Evolutionary conservation across 176 grass and related monocot genomes (phyloP).

Genomic region (Melocanna baccifera): DNA sequence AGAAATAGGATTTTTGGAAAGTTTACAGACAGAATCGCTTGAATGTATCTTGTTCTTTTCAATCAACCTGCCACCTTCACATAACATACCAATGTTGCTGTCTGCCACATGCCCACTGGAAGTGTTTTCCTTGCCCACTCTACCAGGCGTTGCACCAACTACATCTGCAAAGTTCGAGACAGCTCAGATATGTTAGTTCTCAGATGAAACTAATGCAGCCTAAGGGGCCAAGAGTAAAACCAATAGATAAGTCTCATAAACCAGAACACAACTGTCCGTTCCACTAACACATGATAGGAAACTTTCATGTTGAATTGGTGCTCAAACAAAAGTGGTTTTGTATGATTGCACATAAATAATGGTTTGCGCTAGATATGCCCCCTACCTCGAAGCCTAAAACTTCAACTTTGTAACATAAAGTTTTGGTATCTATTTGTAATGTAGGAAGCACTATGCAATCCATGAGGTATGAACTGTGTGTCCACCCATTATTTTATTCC

Average conservation of each 20-base stretch:
- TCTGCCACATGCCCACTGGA: neutral
- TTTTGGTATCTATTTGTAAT: neutral
- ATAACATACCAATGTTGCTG: neutral
- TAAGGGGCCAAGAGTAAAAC: neutral
- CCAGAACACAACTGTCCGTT: neutral
- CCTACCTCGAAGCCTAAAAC: neutral
- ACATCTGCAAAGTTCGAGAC: neutral
- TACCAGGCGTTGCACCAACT: constrained; percentile 17
- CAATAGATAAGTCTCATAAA: neutral
- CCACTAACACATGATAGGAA: neutral
- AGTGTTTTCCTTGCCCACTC: constrained; percentile 14
- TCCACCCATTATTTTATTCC: neutral
- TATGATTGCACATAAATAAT: neutral
- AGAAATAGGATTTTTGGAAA: neutral
- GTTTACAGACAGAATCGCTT: neutral
- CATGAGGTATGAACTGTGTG: neutral
- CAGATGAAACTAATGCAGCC: neutral
- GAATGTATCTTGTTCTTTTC: neutral
- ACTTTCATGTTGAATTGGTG: neutral
- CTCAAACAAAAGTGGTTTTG: neutral
- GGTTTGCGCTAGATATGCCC: neutral
- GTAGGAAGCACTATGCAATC: neutral
- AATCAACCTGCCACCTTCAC: neutral
- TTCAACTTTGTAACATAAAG: neutral
- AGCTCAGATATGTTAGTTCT: neutral